These are phyloP conservation scores for Hibiscus mutabilis DNA, from an alignment of 345 rosid genomes.

Conservation along the genomic window DNA sequence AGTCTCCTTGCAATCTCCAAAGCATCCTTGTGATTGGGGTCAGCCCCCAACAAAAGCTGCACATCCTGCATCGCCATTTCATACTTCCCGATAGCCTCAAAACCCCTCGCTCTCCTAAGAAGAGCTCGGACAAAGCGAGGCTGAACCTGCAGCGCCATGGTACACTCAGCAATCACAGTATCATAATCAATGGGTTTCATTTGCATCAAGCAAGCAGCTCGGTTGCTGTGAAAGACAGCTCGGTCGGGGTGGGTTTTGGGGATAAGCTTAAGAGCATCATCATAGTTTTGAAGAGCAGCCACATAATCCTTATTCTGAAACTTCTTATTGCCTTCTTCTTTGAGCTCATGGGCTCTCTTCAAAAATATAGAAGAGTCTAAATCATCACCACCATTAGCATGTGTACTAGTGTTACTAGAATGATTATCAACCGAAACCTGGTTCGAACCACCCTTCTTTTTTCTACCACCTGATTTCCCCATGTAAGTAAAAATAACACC, in stretches of 20 bases:
- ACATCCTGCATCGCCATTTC: conserved; percentile 86
- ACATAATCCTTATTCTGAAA: conserved; percentile 69
- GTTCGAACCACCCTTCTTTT: conserved; percentile 62
- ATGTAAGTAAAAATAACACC: conserved; percentile 17
- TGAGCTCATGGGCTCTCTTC: conserved; percentile 88
- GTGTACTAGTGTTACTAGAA: conserved; percentile 16
- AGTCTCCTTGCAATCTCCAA: conserved; percentile 58
- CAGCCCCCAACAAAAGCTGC: conserved; percentile 57
- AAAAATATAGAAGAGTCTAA: conserved; percentile 60
- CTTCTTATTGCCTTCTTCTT: conserved; percentile 91
- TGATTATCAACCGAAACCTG: conserved; percentile 31
- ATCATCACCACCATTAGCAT: conserved; percentile 55
- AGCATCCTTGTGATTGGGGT: conserved; percentile 73
- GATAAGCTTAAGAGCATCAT: conserved; percentile 59
- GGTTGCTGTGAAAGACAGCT: conserved; percentile 87
- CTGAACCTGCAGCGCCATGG: conserved; percentile 76
- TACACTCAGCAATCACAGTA: conserved; percentile 72
- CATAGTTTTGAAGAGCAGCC: conserved; percentile 81
- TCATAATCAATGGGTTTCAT: conserved; percentile 93
- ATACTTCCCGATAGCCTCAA: conserved; percentile 68
- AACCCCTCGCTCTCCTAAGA: conserved; percentile 79
- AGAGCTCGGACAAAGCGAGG: conserved; percentile 74
- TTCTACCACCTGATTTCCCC: conserved; percentile 92
- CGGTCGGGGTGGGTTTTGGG: conserved; percentile 79
- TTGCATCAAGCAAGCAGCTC: conserved; percentile 97